Conservation (phyloP, 495 filamentous ascomycete species). For the Aspergillus steynii region DNA sequence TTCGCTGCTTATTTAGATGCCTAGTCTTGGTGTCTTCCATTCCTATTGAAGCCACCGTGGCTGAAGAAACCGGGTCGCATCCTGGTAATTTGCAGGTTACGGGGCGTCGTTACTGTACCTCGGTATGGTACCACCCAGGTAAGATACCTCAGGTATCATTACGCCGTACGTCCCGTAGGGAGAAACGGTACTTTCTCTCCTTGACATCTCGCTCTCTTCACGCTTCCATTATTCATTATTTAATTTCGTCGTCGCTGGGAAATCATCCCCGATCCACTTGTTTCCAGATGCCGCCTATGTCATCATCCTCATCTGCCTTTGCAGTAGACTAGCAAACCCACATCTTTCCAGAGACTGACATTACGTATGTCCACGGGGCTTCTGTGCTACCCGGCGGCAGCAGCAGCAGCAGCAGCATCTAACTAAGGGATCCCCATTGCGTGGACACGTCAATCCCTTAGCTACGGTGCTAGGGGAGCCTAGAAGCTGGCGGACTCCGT, state of each 20-base stretch:
- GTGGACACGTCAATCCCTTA: conserved; percentile 12
- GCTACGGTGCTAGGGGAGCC: conserved; percentile 6
- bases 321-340: not conserved
- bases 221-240: too few species aligned
- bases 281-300: not conserved
- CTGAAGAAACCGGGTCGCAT: conserved; percentile 11
- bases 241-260: too few species aligned
- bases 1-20: conserved; percentile 10
- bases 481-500: conserved; percentile 14
- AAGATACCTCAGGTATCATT: too few species aligned
- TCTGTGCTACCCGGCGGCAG: conserved; percentile 4
- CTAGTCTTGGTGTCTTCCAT: conserved; percentile 15
- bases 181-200: too few species aligned
- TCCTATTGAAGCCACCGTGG: conserved; percentile 30
- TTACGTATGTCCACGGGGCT: not conserved
- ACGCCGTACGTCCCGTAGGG: too few species aligned
- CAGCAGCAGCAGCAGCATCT: not conserved
- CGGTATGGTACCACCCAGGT: too few species aligned
- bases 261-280: conserved; percentile 1
- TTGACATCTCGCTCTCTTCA: too few species aligned
- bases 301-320: not conserved
- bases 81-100: not conserved
- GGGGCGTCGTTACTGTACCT: not conserved
- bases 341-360: not conserved
- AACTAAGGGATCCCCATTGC: conserved; percentile 1